These are phyloP conservation scores for Gonapodya prolifera DNA, from an alignment of 192 early-diverging fungal species.

Conservation along the genomic window DNA sequence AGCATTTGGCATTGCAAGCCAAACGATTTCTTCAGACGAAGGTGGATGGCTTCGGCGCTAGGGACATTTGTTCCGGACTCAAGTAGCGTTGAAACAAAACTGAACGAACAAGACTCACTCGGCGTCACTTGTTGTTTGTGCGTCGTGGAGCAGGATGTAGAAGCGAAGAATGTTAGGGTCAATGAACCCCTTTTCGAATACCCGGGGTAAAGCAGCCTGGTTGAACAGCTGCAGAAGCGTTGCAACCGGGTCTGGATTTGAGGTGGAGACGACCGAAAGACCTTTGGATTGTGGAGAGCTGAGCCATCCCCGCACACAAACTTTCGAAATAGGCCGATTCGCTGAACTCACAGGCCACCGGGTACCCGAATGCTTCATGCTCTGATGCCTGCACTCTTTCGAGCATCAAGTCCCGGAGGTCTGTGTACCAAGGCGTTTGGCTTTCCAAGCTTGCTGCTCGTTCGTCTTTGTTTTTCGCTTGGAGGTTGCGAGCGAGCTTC, in stretches of 20 bases:
- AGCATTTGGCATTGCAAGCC: constrained; percentile 46
- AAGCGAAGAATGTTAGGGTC: constrained; percentile 70
- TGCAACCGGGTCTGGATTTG: constrained; percentile 61
- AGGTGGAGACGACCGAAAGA: constrained; percentile 47
- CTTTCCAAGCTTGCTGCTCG: too few species aligned
- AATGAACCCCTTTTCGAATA: constrained; percentile 57
- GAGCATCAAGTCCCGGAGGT: neutral
- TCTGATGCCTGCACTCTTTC: constrained; percentile 38
- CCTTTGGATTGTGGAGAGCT: constrained; percentile 10
- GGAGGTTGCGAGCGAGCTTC: too few species aligned
- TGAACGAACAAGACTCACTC: constrained; percentile 24
- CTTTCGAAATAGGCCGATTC: neutral
- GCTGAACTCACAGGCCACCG: constrained; percentile 55
- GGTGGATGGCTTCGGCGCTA: constrained; percentile 45
- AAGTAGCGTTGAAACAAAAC: constrained; percentile 10
- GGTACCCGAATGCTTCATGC: constrained; percentile 91
- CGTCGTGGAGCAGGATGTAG: constrained; percentile 80
- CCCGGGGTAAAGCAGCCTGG: constrained; percentile 29
- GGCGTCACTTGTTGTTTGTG: constrained; percentile 30
- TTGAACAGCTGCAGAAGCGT: constrained; percentile 46
- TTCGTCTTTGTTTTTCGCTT: too few species aligned
- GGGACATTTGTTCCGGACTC: neutral
- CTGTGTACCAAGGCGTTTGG: too few species aligned
- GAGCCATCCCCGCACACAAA: neutral
- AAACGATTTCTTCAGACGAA: constrained; percentile 52